Percentiles rank a stretch among this genome's conserved stretches.
Conservation (phyloP, 2,329 filamentous ascomycete genomes). For the Aureobasidium leucospermi region DNA sequence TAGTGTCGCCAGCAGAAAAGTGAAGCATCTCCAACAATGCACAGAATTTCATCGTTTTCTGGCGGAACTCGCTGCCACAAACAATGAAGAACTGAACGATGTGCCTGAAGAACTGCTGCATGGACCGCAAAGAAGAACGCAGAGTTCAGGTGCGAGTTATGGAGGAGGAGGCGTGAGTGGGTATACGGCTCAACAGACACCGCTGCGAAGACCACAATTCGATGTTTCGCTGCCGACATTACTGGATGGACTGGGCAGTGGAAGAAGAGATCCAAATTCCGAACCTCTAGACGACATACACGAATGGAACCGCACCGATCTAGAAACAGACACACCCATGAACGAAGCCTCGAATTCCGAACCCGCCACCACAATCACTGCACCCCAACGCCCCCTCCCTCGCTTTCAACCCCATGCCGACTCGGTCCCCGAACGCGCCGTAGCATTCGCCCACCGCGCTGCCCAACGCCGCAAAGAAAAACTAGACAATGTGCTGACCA, state of each 20-base stretch:
- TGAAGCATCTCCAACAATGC: not conserved
- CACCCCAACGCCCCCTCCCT: not conserved
- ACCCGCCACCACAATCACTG: not conserved
- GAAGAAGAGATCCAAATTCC: not conserved
- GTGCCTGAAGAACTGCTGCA: not conserved
- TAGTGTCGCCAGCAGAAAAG: slow-evolving; percentile 4
- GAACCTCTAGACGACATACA: not conserved
- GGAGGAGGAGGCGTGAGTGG: not conserved
- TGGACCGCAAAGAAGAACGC: not conserved
- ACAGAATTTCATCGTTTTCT: not conserved
- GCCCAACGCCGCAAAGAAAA: not conserved
- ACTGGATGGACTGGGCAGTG: not conserved
- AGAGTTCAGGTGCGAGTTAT: not conserved
- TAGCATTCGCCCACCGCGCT: slow-evolving; percentile 1
- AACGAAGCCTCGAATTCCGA: not conserved
- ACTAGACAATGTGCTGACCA: not conserved
- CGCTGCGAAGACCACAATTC: not conserved
- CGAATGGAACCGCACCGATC: not conserved
- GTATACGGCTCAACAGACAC: not conserved
- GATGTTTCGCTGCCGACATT: not conserved
- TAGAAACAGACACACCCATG: not conserved
- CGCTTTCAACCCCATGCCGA: not conserved
- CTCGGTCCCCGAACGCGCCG: not conserved
- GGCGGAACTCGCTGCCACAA: not conserved
- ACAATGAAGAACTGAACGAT: not conserved